Evolutionary conservation across 805 yeast species (phyloP).

Genomic region (Kockiozyma suomiensis): DNA sequence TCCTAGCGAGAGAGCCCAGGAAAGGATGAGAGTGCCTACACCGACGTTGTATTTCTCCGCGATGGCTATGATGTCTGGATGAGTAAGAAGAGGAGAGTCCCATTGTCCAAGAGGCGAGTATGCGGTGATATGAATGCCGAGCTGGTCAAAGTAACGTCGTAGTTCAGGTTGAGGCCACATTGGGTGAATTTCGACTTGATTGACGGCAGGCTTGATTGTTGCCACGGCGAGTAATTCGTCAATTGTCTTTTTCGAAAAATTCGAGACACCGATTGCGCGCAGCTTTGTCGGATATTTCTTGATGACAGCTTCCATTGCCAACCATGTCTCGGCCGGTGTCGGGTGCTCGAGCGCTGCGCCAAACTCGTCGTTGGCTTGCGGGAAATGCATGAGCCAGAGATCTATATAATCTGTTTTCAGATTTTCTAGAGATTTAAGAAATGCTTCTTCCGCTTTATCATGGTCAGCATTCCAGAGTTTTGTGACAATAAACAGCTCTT

Average conservation of each 20-base stretch:
- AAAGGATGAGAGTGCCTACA: conserved; percentile 64
- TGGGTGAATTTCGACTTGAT: conserved; percentile 66
- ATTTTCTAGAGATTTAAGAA: conserved; percentile 60
- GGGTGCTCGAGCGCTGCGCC: conserved; percentile 49
- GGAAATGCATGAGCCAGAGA: conserved; percentile 82
- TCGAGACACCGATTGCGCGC: conserved; percentile 76
- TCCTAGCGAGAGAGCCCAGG: conserved; percentile 74
- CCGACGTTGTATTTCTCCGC: conserved; percentile 60
- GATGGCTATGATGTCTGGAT: conserved; percentile 63
- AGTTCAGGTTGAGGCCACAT: conserved; percentile 52
- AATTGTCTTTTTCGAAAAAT: conserved; percentile 65
- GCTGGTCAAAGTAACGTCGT: conserved; percentile 52
- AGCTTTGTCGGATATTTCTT: conserved; percentile 55
- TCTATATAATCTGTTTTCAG: conserved; percentile 77
- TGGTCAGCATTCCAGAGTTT: conserved; percentile 46
- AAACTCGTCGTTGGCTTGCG: conserved; percentile 51
- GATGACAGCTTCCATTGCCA: conserved; percentile 60
- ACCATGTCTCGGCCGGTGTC: conserved; percentile 73
- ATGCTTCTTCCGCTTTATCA: conserved; percentile 52
- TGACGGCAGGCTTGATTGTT: conserved; percentile 60
- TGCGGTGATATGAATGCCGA: conserved; percentile 65
- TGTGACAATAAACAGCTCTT: conserved; percentile 48
- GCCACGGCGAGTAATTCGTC: conserved; percentile 58
- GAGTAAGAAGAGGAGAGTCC: conserved; percentile 63
- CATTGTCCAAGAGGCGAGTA: conserved; percentile 74